phyloP scores from a whole-genome alignment of 1,284 basidiomycete genomes.

The Mixia osmundae region DNA sequence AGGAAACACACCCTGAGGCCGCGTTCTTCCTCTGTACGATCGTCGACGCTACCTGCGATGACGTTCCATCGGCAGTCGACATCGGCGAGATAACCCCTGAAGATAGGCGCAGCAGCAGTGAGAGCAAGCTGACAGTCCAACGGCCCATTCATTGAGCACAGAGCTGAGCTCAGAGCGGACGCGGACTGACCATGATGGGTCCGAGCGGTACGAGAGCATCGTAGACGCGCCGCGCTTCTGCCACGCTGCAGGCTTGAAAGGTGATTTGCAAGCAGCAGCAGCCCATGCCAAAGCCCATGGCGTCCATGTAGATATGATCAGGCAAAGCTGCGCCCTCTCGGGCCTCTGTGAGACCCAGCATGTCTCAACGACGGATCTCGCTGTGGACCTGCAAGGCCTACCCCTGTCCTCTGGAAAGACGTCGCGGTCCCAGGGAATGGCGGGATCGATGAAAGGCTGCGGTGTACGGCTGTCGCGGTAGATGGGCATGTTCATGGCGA shows the following conservation, averaged over 20 bases:
- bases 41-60: slow-evolving; percentile 88
- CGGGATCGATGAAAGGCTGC: slow-evolving; percentile 67
- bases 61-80: slow-evolving; percentile 98
- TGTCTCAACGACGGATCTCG: no score
- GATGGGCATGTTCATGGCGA: slow-evolving; percentile 84
- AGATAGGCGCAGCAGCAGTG: slow-evolving; percentile 80
- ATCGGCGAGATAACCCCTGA: slow-evolving; percentile 81
- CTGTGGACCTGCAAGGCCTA: slow-evolving; percentile 19
- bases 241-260: slow-evolving; percentile 84
- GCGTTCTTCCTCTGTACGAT: slow-evolving; percentile 81
- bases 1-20: slow-evolving; percentile 42
- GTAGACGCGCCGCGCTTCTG: slow-evolving; percentile 76
- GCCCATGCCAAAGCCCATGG: slow-evolving; percentile 99
- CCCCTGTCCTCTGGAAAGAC: slow-evolving; percentile 59
- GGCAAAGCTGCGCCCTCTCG: slow-evolving; percentile 59
- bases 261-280: slow-evolving; percentile 95
- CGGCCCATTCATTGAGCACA: slow-evolving; percentile 2
- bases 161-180: slow-evolving; percentile 2
- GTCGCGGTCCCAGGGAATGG: slow-evolving; percentile 59
- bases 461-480: slow-evolving; percentile 74
- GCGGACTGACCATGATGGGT: slow-evolving; percentile 54
- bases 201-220: slow-evolving; percentile 83
- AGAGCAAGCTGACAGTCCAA: slow-evolving; percentile 44
- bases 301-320: slow-evolving; percentile 94
- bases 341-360: slow-evolving; percentile 34